A percentile compares a stretch with the other conserved stretches of the same genome.
Evolutionary conservation across 352 stramenopile genomes (phyloP).

Genomic region (Globisporangium iwayamae): DNA sequence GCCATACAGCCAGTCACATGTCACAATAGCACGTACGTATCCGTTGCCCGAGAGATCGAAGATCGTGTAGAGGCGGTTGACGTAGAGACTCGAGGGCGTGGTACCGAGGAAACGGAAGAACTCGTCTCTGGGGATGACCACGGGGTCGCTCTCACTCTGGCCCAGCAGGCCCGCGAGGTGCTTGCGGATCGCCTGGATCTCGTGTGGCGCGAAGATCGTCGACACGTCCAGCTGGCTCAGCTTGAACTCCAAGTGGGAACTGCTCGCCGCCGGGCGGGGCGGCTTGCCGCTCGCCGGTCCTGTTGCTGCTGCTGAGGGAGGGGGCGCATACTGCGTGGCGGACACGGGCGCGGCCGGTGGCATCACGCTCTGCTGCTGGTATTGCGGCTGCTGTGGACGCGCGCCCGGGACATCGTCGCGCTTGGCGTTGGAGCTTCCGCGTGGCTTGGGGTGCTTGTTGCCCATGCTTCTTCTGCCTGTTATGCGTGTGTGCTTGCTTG

Average conservation of each 20-base stretch:
- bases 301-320: constrained; percentile 14
- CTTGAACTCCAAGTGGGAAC: constrained; percentile 63
- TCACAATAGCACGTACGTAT: constrained; percentile 27
- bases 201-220: constrained; percentile 66
- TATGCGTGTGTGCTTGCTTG: neutral
- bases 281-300: constrained; percentile 16
- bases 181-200: constrained; percentile 78
- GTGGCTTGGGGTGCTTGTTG: constrained; percentile 80
- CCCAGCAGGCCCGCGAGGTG: constrained; percentile 64
- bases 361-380: constrained; percentile 6
- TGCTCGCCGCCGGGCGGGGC: constrained; percentile 20
- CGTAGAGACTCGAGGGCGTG: constrained; percentile 71
- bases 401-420: constrained; percentile 19
- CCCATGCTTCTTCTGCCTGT: constrained; percentile 39
- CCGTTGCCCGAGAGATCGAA: constrained; percentile 81
- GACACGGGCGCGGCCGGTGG: constrained; percentile 6
- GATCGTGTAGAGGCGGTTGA: constrained; percentile 83
- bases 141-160: constrained; percentile 62
- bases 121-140: constrained; percentile 82
- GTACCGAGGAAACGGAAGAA: constrained; percentile 83
- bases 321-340: neutral
- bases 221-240: constrained; percentile 69
- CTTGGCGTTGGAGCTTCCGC: constrained; percentile 22
- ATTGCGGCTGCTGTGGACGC: constrained; percentile 15
- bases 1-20: neutral